phyloP scores from a whole-genome alignment of 2,329 filamentous ascomycete species.

The Emmonsiellopsis sp. region DNA sequence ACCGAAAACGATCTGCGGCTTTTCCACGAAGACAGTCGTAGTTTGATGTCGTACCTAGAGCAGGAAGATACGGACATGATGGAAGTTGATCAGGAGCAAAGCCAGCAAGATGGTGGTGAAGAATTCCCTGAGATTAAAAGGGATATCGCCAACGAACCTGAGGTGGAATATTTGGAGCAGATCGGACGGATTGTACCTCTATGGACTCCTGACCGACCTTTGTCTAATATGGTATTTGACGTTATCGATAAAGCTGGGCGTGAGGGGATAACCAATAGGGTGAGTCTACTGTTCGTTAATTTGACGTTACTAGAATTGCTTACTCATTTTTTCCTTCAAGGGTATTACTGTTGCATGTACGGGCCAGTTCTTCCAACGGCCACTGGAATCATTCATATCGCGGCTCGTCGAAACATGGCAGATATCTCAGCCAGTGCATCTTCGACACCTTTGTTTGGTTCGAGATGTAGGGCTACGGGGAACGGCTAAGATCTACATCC shows the following conservation, averaged over 20 bases:
- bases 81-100: conserved; percentile 26
- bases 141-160: neutral
- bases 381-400: conserved; percentile 44
- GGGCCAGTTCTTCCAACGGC: conserved; percentile 46
- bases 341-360: conserved; percentile 35
- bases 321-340: conserved; percentile 13
- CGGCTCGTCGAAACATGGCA: conserved; percentile 50
- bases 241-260: conserved; percentile 39
- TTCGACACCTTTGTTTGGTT: conserved; percentile 49
- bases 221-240: conserved; percentile 46
- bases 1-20: conserved; percentile 29
- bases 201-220: conserved; percentile 46
- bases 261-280: conserved; percentile 41
- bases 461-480: conserved; percentile 43
- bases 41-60: conserved; percentile 19
- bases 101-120: conserved; percentile 15
- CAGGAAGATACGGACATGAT: conserved; percentile 19
- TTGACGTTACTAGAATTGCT: conserved; percentile 2
- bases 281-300: conserved; percentile 15
- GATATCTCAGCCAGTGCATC: conserved; percentile 48
- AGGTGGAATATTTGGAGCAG: conserved; percentile 19
- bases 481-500: conserved; percentile 44
- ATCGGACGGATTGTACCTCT: conserved; percentile 36
- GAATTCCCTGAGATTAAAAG: conserved; percentile 6
- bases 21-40: conserved; percentile 29